Evolutionary conservation across 2,329 filamentous ascomycete species (phyloP).

Genomic region (Microcera coccophila): DNA sequence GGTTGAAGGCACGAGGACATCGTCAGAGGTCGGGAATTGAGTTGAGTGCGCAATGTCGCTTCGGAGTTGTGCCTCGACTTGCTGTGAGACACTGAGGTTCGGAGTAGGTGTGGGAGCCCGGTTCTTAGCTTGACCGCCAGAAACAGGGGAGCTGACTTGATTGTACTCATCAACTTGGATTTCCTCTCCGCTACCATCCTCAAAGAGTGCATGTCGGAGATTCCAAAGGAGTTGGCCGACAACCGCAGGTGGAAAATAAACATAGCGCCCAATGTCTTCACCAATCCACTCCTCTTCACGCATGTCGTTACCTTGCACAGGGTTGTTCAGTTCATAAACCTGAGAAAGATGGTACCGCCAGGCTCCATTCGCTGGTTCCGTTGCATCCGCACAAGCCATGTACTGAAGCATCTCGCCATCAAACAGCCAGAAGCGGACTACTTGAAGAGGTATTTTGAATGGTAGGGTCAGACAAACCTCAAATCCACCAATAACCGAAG

Average conservation of each 20-base stretch:
- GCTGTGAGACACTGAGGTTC: constrained; percentile 45
- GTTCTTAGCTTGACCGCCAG: constrained; percentile 15
- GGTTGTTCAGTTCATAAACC: constrained; percentile 61
- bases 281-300: constrained; percentile 53
- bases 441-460: constrained; percentile 52
- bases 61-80: constrained; percentile 49
- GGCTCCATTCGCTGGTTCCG: constrained; percentile 26
- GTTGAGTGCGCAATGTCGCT: constrained; percentile 40
- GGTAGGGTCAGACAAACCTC: constrained; percentile 54
- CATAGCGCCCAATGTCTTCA: constrained; percentile 47
- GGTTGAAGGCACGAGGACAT: constrained; percentile 34
- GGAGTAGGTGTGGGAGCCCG: constrained; percentile 11
- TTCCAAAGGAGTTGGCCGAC: constrained; percentile 57
- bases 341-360: constrained; percentile 35
- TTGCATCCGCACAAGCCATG: constrained; percentile 51
- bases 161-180: constrained; percentile 12
- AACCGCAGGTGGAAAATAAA: constrained; percentile 54
- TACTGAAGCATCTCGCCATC: constrained; percentile 52
- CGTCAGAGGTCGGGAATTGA: constrained; percentile 29
- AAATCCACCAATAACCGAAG: constrained; percentile 45
- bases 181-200: constrained; percentile 23
- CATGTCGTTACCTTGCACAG: constrained; percentile 50
- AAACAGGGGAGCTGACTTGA: constrained; percentile 18
- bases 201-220: constrained; percentile 48
- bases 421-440: constrained; percentile 62